Evolutionary conservation across 108 stramenopile genomes (phyloP).

Genomic region (Parietichytrium sp.): DNA sequence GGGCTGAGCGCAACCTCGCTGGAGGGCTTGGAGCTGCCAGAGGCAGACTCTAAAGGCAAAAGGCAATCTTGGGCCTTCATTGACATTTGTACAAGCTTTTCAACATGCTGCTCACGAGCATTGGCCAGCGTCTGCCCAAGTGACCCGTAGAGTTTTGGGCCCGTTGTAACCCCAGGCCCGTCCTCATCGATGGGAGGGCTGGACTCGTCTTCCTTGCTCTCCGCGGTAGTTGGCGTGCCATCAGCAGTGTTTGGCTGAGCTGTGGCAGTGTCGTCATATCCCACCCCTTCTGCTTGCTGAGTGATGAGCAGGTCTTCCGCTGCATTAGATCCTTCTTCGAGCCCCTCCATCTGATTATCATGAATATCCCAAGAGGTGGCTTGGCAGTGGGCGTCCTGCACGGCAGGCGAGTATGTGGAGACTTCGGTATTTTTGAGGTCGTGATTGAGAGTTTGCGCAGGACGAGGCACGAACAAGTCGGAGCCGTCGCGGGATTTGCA

Average conservation of each 20-base stretch:
- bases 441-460: conserved; percentile 52
- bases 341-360: no score
- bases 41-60: conserved; percentile 48
- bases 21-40: conserved; percentile 29
- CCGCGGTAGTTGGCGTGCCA: no score
- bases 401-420: neutral
- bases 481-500: neutral
- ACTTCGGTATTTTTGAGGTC: conserved; percentile 29
- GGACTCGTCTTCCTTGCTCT: no score
- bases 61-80: conserved; percentile 45
- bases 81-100: conserved; percentile 16
- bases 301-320: no score
- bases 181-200: no score
- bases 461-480: conserved; percentile 49
- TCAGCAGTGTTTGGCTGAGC: no score
- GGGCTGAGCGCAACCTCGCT: conserved; percentile 39
- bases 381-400: neutral
- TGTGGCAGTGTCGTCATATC: no score
- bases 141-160: no score
- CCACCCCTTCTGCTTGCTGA: no score
- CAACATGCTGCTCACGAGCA: neutral
- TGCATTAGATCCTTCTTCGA: no score
- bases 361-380: conserved; percentile 43
- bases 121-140: neutral
- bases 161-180: no score